A percentile compares a stretch with the other conserved stretches of the same genome.
phyloP scores from a whole-genome alignment of 352 stramenopile species.

The Pythium monospermum region DNA sequence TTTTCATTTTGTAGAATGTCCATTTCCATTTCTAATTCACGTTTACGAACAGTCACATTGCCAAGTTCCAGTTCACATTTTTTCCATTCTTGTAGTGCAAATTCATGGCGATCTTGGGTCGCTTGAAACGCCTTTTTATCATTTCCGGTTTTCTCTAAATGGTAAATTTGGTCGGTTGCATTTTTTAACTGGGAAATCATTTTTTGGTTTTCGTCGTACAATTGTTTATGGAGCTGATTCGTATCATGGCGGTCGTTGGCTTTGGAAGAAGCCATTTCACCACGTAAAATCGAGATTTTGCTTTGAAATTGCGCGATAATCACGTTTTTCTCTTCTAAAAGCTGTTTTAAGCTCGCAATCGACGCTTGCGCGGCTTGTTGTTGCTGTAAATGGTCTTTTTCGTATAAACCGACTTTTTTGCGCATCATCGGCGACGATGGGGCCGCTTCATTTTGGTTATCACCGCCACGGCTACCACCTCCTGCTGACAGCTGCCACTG shows the following conservation, averaged over 20 bases:
- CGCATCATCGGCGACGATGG: slow-evolving; percentile 38
- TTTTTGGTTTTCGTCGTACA: slow-evolving; percentile 75
- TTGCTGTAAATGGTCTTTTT: slow-evolving; percentile 66
- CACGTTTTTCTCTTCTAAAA: slow-evolving; percentile 73
- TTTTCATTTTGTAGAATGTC: slow-evolving; percentile 53
- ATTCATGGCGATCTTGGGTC: slow-evolving; percentile 57
- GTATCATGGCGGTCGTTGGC: slow-evolving; percentile 49
- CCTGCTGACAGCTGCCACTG: slow-evolving; percentile 22
- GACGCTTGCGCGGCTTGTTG: slow-evolving; percentile 74
- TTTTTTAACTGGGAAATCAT: slow-evolving; percentile 72
- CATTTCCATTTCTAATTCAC: slow-evolving; percentile 55
- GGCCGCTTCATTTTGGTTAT: slow-evolving; percentile 17
- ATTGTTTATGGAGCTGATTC: slow-evolving; percentile 52
- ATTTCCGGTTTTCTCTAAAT: slow-evolving; percentile 52
- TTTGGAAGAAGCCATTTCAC: slow-evolving; percentile 41
- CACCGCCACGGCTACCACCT: not conserved
- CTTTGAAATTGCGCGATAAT: slow-evolving; percentile 56
- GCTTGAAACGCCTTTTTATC: slow-evolving; percentile 55
- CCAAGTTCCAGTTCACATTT: slow-evolving; percentile 55
- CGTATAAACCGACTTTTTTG: slow-evolving; percentile 65
- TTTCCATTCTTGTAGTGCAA: slow-evolving; percentile 71
- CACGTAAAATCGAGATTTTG: slow-evolving; percentile 43
- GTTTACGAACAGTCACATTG: slow-evolving; percentile 34
- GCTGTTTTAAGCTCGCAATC: slow-evolving; percentile 75
- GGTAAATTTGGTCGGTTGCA: slow-evolving; percentile 57